phyloP scores from a whole-genome alignment of 2,329 filamentous ascomycete genomes.

The Stemphylium vesicarium region DNA sequence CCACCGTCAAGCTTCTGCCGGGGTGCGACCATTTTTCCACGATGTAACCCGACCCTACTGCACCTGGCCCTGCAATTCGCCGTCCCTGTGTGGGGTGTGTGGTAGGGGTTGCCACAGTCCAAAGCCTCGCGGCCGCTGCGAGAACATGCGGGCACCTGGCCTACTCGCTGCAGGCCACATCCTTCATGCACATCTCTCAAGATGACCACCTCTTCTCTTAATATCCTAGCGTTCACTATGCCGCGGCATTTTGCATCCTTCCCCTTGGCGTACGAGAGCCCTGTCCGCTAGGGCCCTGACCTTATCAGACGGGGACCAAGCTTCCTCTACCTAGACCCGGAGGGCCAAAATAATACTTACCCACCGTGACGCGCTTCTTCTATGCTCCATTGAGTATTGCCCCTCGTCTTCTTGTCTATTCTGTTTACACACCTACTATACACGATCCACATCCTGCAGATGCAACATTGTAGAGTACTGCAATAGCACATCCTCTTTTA shows the following conservation, averaged over 20 bases:
- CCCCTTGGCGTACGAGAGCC: slow-evolving; percentile 39
- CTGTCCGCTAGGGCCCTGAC: slow-evolving; percentile 38
- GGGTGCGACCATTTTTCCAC: slow-evolving; percentile 33
- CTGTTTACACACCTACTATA: slow-evolving; percentile 41
- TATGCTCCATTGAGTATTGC: slow-evolving; percentile 47
- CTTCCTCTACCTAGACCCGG: slow-evolving; percentile 36
- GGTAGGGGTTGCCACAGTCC: slow-evolving; percentile 43
- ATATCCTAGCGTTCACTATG: slow-evolving; percentile 42
- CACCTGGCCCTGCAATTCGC: slow-evolving; percentile 41
- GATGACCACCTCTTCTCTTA: slow-evolving; percentile 39
- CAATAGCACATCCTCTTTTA: slow-evolving; percentile 28
- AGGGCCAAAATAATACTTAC: slow-evolving; percentile 49
- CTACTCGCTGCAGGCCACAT: slow-evolving; percentile 40
- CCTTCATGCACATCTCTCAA: slow-evolving; percentile 39
- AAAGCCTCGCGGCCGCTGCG: slow-evolving; percentile 42
- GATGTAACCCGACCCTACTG: slow-evolving; percentile 48
- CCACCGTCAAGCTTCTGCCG: slow-evolving; percentile 31
- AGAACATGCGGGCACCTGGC: slow-evolving; percentile 45
- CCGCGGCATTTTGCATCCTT: slow-evolving; percentile 42
- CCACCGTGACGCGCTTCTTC: slow-evolving; percentile 46
- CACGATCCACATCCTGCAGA: slow-evolving; percentile 41
- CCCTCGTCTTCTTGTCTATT: slow-evolving; percentile 46
- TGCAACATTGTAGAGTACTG: slow-evolving; percentile 35
- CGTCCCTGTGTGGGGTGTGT: slow-evolving; percentile 45
- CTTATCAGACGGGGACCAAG: slow-evolving; percentile 49